These are phyloP conservation scores for Ustilago vetiveriae DNA, from an alignment of 1,284 basidiomycete species.

Conservation along the genomic window DNA sequence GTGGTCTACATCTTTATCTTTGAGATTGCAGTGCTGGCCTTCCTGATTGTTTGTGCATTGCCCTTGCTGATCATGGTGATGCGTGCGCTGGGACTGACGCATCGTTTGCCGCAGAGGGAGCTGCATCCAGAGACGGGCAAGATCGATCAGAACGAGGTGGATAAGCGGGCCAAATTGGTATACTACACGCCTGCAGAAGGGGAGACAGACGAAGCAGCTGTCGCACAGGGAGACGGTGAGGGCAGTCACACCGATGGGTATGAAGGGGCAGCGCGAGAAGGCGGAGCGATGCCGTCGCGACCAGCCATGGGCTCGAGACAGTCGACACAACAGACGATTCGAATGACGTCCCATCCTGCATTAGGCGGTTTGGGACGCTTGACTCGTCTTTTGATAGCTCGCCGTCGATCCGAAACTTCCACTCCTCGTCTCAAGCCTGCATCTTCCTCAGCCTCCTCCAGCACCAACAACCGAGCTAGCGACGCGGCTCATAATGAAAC, in stretches of 20 bases:
- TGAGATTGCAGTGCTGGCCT: conserved; percentile 50
- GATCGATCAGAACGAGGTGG: conserved; percentile 49
- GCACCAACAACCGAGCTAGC: no score
- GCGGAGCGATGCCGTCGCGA: neutral
- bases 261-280: neutral
- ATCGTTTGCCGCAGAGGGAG: conserved; percentile 38
- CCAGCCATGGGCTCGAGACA: conserved; percentile 21
- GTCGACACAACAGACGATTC: conserved; percentile 13
- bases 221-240: neutral
- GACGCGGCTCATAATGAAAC: no score
- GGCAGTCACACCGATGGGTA: neutral
- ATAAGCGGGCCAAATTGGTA: conserved; percentile 49
- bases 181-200: conserved; percentile 53
- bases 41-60: conserved; percentile 54
- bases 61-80: conserved; percentile 50
- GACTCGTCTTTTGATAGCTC: conserved; percentile 16
- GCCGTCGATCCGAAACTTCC: conserved; percentile 10
- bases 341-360: conserved; percentile 4
- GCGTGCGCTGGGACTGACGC: conserved; percentile 47
- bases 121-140: conserved; percentile 53
- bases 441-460: no score
- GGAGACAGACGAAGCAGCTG: conserved; percentile 8
- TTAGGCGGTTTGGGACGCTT: conserved; percentile 16
- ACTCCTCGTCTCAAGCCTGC: neutral
- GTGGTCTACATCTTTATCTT: conserved; percentile 56